A percentile compares a stretch with the other conserved stretches of the same genome.
These are phyloP conservation scores for Phaeosphaeriaceae sp. DNA, from an alignment of 2,329 filamentous ascomycete species.

Conservation along the genomic window DNA sequence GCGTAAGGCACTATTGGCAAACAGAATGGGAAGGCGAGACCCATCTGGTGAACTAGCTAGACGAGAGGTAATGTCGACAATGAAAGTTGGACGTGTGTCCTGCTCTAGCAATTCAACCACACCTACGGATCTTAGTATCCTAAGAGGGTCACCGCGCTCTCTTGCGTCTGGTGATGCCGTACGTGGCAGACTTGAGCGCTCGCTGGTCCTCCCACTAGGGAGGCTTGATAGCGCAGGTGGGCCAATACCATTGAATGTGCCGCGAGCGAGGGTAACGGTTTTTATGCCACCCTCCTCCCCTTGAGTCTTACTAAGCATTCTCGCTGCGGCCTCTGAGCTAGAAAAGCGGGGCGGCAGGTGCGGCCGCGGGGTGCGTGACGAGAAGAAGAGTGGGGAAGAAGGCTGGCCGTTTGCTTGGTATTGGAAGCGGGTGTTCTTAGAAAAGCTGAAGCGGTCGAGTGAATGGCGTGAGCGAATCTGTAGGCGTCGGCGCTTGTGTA, in stretches of 20 bases:
- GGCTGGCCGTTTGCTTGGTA: conserved; percentile 42
- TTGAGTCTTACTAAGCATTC: conserved; percentile 60
- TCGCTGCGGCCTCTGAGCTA: conserved; percentile 64
- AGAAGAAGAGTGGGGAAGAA: conserved; percentile 61
- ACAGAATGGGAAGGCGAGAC: conserved; percentile 65
- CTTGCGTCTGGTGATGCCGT: conserved; percentile 60
- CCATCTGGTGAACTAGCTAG: conserved; percentile 59
- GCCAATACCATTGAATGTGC: conserved; percentile 49
- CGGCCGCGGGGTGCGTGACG: conserved; percentile 51
- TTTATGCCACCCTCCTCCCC: conserved; percentile 58
- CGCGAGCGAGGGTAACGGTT: conserved; percentile 59
- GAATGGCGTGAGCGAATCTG: conserved; percentile 39
- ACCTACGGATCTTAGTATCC: conserved; percentile 68
- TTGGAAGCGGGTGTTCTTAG: conserved; percentile 23
- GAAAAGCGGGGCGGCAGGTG: conserved; percentile 61
- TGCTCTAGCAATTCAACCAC: conserved; percentile 76
- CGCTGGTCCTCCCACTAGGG: conserved; percentile 60
- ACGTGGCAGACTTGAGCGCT: conserved; percentile 59
- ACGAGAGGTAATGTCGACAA: conserved; percentile 70
- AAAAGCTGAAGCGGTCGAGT: conserved; percentile 45
- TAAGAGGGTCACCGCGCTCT: conserved; percentile 56
- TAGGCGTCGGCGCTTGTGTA: conserved; percentile 44
- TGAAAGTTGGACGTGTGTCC: conserved; percentile 77
- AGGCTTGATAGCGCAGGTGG: conserved; percentile 55
- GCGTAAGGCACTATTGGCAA: conserved; percentile 71